Evolutionary conservation across 75 land plant genomes (phyloP).

Genomic region (Picea glauca): DNA sequence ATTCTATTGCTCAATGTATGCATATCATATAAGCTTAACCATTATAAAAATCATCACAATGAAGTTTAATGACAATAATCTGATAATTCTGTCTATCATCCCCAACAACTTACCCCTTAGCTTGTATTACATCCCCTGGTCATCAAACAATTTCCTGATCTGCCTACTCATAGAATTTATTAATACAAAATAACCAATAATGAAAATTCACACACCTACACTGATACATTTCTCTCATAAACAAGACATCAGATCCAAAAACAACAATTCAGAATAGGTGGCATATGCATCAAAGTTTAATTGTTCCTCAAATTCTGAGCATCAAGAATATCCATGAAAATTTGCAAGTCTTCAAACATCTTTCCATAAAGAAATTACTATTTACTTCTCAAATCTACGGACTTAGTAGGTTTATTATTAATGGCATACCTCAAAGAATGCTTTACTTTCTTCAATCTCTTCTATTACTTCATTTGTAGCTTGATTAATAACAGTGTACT

Average conservation of each 20-base stretch:
- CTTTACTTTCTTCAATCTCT: conserved; percentile 96
- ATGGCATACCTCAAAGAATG: conserved; percentile 85
- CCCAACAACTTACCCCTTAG: neutral
- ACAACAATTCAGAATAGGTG: neutral
- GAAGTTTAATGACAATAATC: neutral
- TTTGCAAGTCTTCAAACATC: neutral
- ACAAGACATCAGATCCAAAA: neutral
- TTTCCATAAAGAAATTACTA: neutral
- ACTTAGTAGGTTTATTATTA: neutral
- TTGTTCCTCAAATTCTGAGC: neutral
- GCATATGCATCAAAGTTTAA: neutral
- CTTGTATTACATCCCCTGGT: conserved; percentile 1
- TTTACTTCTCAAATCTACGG: neutral
- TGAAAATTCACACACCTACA: no score
- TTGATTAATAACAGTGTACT: conserved; percentile 70
- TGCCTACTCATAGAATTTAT: no score
- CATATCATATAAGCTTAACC: neutral
- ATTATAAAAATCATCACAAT: neutral
- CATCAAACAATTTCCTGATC: neutral
- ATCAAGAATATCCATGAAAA: neutral
- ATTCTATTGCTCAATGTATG: neutral
- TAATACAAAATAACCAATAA: no score
- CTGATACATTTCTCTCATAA: neutral
- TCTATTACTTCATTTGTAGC: conserved; percentile 71
- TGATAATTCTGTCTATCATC: neutral